A percentile compares a stretch with the other conserved stretches of the same genome.
Evolutionary conservation across 106 monocot genomes (phyloP).

Genomic region (Iris macrosiphon): DNA sequence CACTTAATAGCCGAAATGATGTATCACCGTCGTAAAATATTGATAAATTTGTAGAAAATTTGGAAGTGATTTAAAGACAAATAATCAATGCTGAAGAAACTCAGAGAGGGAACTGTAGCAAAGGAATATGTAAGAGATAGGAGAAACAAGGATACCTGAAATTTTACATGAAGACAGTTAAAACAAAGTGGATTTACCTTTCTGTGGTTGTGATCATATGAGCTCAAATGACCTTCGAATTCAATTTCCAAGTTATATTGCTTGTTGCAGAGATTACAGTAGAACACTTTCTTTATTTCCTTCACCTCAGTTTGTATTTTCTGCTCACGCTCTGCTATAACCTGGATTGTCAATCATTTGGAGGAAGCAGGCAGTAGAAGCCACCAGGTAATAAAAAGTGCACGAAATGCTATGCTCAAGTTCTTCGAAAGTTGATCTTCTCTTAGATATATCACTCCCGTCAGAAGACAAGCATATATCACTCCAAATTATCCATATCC

Average conservation of each 20-base stretch:
- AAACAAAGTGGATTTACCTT: conserved; percentile 39
- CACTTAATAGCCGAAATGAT: no score
- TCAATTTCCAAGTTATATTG: conserved; percentile 96
- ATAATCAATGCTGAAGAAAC: no score
- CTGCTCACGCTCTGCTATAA: conserved; percentile 95
- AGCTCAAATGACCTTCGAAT: conserved; percentile 96
- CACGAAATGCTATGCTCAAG: conserved; percentile 86
- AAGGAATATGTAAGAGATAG: background rate
- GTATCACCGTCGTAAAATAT: no score
- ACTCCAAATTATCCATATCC: conserved; percentile 70
- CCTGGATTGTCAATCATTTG: conserved; percentile 99
- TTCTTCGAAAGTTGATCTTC: conserved; percentile 67
- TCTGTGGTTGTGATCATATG: conserved; percentile 98
- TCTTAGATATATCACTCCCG: conserved; percentile 47
- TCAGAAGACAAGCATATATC: conserved; percentile 41
- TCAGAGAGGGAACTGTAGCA: background rate
- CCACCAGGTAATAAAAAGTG: conserved; percentile 98
- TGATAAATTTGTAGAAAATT: no score
- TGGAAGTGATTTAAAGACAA: no score
- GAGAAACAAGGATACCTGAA: background rate
- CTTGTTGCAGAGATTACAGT: conserved; percentile 93
- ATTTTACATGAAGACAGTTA: background rate
- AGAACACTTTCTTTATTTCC: conserved; percentile 97
- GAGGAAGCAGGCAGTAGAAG: conserved; percentile 95
- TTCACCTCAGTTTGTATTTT: conserved; percentile 96